Evolutionary conservation across 768 basidiomycete species (phyloP).

Genomic region (Rubroboletus satanas): DNA sequence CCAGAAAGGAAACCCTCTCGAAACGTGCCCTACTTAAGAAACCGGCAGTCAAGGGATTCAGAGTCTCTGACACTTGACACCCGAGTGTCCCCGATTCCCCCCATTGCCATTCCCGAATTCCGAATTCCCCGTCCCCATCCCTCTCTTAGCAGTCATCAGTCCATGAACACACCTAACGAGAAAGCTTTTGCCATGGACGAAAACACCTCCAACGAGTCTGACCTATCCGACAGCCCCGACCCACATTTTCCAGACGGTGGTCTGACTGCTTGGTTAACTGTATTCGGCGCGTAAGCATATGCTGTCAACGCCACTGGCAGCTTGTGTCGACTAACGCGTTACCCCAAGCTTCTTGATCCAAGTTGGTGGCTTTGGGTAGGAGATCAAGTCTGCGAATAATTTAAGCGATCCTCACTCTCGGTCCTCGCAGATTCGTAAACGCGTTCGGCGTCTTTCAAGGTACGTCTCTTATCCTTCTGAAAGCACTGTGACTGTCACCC

Average conservation of each 20-base stretch:
- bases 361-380: conserved; percentile 37
- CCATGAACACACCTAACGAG: conserved; percentile 6
- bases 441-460: conserved; percentile 44
- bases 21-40: conserved; percentile 6
- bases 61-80: not conserved
- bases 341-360: conserved; percentile 33
- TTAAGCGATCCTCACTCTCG: not conserved
- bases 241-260: conserved; percentile 23
- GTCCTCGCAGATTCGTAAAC: conserved; percentile 27
- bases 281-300: conserved; percentile 21
- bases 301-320: not conserved
- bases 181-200: not conserved
- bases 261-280: conserved; percentile 23
- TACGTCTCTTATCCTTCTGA: not conserved
- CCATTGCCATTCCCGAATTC: not conserved
- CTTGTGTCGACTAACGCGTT: not conserved
- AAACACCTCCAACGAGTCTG: not conserved
- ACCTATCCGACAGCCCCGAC: not conserved
- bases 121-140: too few relatives aligned
- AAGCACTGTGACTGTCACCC: not conserved
- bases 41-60: not conserved
- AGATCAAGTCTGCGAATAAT: not conserved
- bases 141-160: not conserved
- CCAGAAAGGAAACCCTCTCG: not conserved
- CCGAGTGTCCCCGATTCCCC: not conserved